These are phyloP conservation scores for Rhypophila decipiens DNA, from an alignment of 495 filamentous ascomycete genomes.

Conservation along the genomic window DNA sequence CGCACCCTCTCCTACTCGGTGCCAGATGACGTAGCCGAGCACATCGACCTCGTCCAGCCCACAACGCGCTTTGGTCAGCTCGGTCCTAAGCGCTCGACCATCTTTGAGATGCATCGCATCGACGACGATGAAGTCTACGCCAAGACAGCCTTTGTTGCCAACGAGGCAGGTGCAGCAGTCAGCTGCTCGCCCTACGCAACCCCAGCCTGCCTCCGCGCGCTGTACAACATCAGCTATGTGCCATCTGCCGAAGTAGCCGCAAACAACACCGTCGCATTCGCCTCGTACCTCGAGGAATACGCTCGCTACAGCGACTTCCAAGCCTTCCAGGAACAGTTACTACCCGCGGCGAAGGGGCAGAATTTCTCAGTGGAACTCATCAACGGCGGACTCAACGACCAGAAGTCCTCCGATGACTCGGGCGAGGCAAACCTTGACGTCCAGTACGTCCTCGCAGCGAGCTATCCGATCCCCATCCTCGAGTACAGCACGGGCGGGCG, in stretches of 20 bases:
- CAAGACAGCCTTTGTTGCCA: constrained; percentile 6
- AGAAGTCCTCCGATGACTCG: constrained; percentile 21
- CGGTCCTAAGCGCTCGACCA: constrained; percentile 19
- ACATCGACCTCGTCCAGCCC: constrained; percentile 62
- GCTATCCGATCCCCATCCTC: constrained; percentile 28
- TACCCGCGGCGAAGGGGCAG: constrained; percentile 31
- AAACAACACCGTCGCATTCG: constrained; percentile 31
- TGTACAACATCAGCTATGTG: constrained; percentile 49
- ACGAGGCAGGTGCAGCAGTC: background rate
- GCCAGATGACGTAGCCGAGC: constrained; percentile 50
- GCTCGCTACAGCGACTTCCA: constrained; percentile 53
- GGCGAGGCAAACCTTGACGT: constrained; percentile 71
- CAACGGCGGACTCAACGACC: constrained; percentile 49
- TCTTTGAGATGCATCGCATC: constrained; percentile 21
- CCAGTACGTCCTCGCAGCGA: constrained; percentile 58
- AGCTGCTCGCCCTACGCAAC: constrained; percentile 45
- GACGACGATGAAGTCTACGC: constrained; percentile 3
- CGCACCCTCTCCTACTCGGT: constrained; percentile 61
- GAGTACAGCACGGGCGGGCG: constrained; percentile 40
- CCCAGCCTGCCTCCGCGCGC: constrained; percentile 50
- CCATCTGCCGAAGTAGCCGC: constrained; percentile 9
- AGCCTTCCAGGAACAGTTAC: constrained; percentile 43
- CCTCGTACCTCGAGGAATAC: constrained; percentile 50
- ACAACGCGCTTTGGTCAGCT: constrained; percentile 53
- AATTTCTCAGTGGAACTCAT: constrained; percentile 60